Evolutionary conservation across 2,329 filamentous ascomycete genomes (phyloP), one percentile per base, ranked within the genome.

Genomic region (Penicillium nordicum): DNA sequence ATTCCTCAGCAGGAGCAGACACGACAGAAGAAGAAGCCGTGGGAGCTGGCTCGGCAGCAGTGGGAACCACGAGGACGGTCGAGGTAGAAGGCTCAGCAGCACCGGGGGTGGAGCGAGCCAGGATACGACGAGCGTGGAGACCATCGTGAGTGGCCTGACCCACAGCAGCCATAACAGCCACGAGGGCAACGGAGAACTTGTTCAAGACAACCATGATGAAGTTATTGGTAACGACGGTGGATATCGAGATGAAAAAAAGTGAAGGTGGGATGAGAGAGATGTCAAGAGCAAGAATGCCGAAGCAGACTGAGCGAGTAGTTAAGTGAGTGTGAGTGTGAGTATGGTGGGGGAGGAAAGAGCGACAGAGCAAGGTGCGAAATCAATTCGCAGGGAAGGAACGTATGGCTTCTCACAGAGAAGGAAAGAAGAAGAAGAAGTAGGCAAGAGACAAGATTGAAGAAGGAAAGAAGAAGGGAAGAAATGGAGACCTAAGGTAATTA

Each of bases 121-220:
- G 55, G 53, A 66, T 50, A 41, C 62, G 66, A 57, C 66, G 69
- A 48, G 64, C 65, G 36, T 64, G 64, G 27, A 64, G 60, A 46
- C 57, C 64, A 40, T 71, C 63, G 52, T 64, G 62, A 40, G 62
- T 64, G 49, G 74, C 74, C 56, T 75, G 68, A 45, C 67, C 66
- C 36, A 72, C 50, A 36, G 72, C 67, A 53, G 71, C 74, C 52
- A 76, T 62, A 47, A 69, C 67, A 27, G 69, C 71, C 50, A 74
- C 61, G 45, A 74, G 63, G 54, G 67, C 70, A 52, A 74, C 41
- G 41, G 72, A 70, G 58, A 72, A 40, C 60, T 72, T 75, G 68
- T 63, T 65, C 50, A 69, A 59, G 59, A 75, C 65, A 47, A 72
- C 69, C 74, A 77, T 77, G 41, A 54, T 70, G 65, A 53, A 57